Evolutionary conservation across 2,329 filamentous ascomycete genomes (phyloP).

Genomic region (Lasiodiplodia sp.): DNA sequence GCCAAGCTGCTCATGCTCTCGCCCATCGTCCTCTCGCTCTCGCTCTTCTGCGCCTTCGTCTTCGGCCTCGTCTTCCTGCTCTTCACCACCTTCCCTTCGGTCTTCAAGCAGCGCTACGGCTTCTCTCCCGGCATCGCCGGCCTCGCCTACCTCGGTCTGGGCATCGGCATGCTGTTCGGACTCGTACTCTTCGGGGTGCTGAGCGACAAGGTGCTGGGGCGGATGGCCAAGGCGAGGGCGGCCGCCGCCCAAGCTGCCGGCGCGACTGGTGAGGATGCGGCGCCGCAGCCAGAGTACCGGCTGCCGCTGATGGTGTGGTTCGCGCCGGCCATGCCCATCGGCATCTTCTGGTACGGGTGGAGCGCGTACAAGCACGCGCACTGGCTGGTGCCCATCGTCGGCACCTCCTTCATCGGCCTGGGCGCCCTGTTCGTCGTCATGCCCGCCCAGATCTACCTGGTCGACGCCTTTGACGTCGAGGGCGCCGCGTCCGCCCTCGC

Average conservation of each 20-base stretch:
- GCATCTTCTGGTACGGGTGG: slow-evolving; percentile 65
- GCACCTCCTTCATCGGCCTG: slow-evolving; percentile 58
- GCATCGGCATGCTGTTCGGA: slow-evolving; percentile 49
- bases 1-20: slow-evolving; percentile 65
- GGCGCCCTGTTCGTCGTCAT: slow-evolving; percentile 34
- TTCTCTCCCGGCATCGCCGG: slow-evolving; percentile 44
- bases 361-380: slow-evolving; percentile 60
- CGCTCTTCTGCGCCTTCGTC: slow-evolving; percentile 55
- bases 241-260: no score
- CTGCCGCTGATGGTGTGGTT: slow-evolving; percentile 47
- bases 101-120: slow-evolving; percentile 46
- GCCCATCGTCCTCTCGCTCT: slow-evolving; percentile 61
- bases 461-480: slow-evolving; percentile 63
- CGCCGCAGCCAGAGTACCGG: slow-evolving; percentile 48
- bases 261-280: no score
- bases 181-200: slow-evolving; percentile 45
- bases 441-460: slow-evolving; percentile 66
- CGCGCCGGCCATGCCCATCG: slow-evolving; percentile 47
- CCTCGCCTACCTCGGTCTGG: slow-evolving; percentile 45
- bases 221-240: slow-evolving; percentile 35
- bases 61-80: slow-evolving; percentile 54
- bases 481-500: slow-evolving; percentile 67
- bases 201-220: slow-evolving; percentile 48
- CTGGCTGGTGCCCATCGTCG: slow-evolving; percentile 65
- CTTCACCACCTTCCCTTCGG: slow-evolving; percentile 48